Conservation (phyloP, 202 grass and related monocot genomes). For the Elaeis oleifera region DNA sequence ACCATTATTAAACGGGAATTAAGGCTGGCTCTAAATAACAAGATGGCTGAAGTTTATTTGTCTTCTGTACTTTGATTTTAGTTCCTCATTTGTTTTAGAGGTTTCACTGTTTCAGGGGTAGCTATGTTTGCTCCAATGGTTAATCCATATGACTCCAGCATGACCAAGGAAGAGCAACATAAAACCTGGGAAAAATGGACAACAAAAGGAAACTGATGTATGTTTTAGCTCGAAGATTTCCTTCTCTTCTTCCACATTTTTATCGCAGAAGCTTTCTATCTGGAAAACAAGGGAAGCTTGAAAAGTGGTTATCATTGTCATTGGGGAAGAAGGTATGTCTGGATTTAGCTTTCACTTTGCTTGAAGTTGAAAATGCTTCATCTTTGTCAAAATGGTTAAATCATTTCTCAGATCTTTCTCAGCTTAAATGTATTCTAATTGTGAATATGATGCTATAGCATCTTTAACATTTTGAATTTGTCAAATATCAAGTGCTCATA, state of each 20-base stretch:
- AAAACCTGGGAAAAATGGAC: constrained; percentile 88
- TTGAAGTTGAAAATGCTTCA: no score
- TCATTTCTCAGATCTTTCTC: no score
- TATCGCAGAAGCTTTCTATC: constrained; percentile 80
- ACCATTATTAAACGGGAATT: no score
- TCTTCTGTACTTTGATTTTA: not conserved
- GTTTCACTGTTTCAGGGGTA: constrained; percentile 45
- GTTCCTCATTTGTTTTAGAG: not conserved
- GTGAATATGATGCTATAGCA: no score
- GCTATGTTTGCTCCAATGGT: constrained; percentile 86
- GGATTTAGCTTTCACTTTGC: no score
- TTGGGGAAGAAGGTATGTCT: constrained; percentile 63
- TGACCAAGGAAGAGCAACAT: constrained; percentile 78
- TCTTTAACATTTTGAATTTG: no score
- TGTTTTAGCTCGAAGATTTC: constrained; percentile 83
- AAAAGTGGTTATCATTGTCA: constrained; percentile 76
- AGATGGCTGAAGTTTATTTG: no score
- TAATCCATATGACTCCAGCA: constrained; percentile 80
- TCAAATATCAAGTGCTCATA: no score
- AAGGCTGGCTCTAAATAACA: no score
- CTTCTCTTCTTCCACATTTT: constrained; percentile 60
- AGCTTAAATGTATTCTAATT: no score
- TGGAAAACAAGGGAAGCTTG: constrained; percentile 58
- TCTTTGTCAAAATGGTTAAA: no score
- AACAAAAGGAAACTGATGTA: constrained; percentile 74